phyloP scores from a whole-genome alignment of 306 rosid genomes.

The Prunus fruticosa region DNA sequence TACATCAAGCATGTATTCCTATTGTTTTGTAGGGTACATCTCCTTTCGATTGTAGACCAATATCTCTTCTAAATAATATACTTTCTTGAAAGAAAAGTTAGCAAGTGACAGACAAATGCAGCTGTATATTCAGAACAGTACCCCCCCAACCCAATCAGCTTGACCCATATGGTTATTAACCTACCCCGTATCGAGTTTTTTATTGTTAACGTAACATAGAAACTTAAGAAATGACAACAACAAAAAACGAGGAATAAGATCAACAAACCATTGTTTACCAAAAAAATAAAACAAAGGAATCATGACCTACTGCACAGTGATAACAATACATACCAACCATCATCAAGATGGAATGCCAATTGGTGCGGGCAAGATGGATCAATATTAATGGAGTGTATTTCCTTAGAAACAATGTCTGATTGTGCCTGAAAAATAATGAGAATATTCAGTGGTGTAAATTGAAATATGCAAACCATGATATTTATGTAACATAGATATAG shows the following conservation, averaged over 20 bases:
- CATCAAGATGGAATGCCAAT: slow-evolving; percentile 90
- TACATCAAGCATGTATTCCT: background rate
- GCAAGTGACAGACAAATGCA: background rate
- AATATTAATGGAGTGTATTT: slow-evolving; percentile 60
- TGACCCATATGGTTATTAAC: background rate
- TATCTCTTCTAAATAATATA: background rate
- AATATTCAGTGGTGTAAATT: background rate
- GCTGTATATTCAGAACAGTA: background rate
- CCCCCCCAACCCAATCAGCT: background rate
- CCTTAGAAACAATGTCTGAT: slow-evolving; percentile 54
- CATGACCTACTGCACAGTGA: too few relatives aligned
- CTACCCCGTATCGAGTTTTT: background rate
- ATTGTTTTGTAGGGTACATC: background rate
- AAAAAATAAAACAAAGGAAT: too few relatives aligned
- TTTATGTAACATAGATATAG: background rate
- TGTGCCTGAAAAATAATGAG: slow-evolving; percentile 57
- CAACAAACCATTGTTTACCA: too few relatives aligned
- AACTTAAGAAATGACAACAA: background rate
- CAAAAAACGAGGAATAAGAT: background rate
- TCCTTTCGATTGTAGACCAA: background rate
- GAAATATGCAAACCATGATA: background rate
- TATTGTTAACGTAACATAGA: background rate
- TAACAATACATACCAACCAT: slow-evolving; percentile 70
- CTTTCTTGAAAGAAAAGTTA: background rate
- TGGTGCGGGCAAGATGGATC: slow-evolving; percentile 80